Conservation (phyloP, 1,139 yeast genomes). For the Suzukiozyma palmioleophila region DNA sequence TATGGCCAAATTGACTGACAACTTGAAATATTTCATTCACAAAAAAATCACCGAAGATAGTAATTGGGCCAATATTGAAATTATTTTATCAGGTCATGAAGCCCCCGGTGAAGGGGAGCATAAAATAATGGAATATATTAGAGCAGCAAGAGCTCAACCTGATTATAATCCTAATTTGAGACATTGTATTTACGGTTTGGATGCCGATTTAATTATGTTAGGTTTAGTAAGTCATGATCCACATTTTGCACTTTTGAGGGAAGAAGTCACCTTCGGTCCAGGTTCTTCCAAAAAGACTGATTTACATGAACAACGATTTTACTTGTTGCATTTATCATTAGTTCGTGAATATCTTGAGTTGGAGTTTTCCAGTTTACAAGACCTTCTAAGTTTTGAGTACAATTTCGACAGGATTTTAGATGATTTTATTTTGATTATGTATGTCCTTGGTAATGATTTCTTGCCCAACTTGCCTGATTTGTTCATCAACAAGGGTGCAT, state of each 20-base stretch:
- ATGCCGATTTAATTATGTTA: conserved; percentile 94
- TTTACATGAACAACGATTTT: conserved; percentile 77
- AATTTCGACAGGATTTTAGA: conserved; percentile 88
- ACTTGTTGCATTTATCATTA: conserved; percentile 75
- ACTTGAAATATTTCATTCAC: conserved; percentile 85
- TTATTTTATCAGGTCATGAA: conserved; percentile 89
- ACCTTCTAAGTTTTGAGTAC: conserved; percentile 62
- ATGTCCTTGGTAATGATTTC: conserved; percentile 97
- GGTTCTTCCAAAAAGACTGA: conserved; percentile 40
- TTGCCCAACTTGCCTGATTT: conserved; percentile 95
- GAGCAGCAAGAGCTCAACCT: conserved; percentile 73
- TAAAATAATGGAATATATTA: conserved; percentile 91
- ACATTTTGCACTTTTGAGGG: conserved; percentile 90
- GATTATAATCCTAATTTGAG: conserved; percentile 79
- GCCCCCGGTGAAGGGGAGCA: conserved; percentile 99
- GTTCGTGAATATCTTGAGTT: conserved; percentile 87
- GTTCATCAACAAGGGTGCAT: conserved; percentile 91
- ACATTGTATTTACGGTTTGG: conserved; percentile 96
- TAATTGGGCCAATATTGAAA: conserved; percentile 82
- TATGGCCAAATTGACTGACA: conserved; percentile 84
- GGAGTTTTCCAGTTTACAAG: conserved; percentile 72
- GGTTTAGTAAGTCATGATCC: conserved; percentile 98
- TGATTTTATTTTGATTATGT: conserved; percentile 88
- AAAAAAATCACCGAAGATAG: conserved; percentile 87
- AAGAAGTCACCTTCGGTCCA: conserved; percentile 89